Evolutionary conservation across 208 protist species (phyloP).

Genomic region (Trypanosoma brucei): DNA sequence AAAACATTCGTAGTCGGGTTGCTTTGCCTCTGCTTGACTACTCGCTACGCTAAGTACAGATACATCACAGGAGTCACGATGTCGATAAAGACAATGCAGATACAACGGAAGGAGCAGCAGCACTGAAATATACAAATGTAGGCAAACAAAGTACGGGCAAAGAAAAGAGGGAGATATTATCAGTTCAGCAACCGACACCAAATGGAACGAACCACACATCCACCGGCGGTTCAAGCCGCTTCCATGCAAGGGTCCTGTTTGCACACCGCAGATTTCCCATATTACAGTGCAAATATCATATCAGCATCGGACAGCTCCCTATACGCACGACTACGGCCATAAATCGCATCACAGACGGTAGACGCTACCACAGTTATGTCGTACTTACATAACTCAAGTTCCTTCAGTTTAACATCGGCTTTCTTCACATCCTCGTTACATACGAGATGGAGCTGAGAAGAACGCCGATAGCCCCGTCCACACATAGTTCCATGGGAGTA

Average conservation of each 20-base stretch:
- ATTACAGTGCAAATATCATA: slow-evolving; percentile 20
- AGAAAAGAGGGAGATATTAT: too few relatives aligned
- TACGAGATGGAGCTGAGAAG: slow-evolving; percentile 12
- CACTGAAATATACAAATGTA: too few relatives aligned
- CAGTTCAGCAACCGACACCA: neutral
- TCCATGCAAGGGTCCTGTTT: neutral
- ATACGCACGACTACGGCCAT: neutral
- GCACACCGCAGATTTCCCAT: neutral
- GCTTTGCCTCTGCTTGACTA: neutral
- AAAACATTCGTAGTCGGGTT: slow-evolving; percentile 47
- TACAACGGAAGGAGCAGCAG: too few relatives aligned
- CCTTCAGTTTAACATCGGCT: slow-evolving; percentile 3
- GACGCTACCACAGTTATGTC: slow-evolving; percentile 14
- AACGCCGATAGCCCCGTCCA: neutral
- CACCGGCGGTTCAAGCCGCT: neutral
- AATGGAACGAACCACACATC: neutral
- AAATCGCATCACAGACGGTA: slow-evolving; percentile 22
- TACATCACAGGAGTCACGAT: too few relatives aligned
- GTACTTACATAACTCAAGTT: slow-evolving; percentile 12
- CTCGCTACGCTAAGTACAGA: neutral
- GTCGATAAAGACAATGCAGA: too few relatives aligned
- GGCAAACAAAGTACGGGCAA: too few relatives aligned
- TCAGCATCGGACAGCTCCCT: slow-evolving; percentile 4
- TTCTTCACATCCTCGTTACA: slow-evolving; percentile 13
- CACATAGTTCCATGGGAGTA: slow-evolving; percentile 13